Evolutionary conservation across 805 yeast genomes (phyloP), one percentile per base, ranked within the genome.

Genomic region (Spathaspora arborariae): DNA sequence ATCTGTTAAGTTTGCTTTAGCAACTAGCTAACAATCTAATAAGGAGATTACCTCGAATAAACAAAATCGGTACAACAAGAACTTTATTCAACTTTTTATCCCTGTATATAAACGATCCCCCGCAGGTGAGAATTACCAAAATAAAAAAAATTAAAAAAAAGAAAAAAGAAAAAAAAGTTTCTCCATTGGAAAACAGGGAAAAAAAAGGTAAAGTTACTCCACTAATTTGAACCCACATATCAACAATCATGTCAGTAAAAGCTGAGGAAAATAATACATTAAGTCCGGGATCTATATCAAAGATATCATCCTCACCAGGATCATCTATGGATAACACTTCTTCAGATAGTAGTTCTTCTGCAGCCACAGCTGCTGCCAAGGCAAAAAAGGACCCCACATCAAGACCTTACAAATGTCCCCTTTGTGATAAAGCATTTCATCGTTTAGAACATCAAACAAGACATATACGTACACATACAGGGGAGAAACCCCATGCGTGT

Each of bases 401-500:
- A 8, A 62, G 82, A 49, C 91, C 91, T 1, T 85, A 82, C 64
- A 80, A 82, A 51, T 85, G 92, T 59, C 84, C 89, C 3, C 73
- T 83, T 58, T 85, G 92, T 60, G 79, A 79, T 35, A 81, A 85
- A 62, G 88, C 88, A 0, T 85, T 85, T 59, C 88, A 84, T 58
- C 70, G 92, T 47, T 62, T 85, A 38, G 92, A 85, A 57, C 92
- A 85, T 63, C 89, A 84, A 58, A 84, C 90, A 7, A 74, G 92
- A 56, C 92, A 85, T 56, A 82, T 85, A 48, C 70, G 91, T 57
- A 85, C 90, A 10, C 92, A 85, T 57, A 85, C 92, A 0, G 92
- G 92, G 20, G 91, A 85, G 57, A 84, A 82, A 59, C 92, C 92
- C 2, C 90, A 85, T 62, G 77, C 76, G n/a, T 85, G 91, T 64